Conservation (phyloP, 768 basidiomycete genomes). For the Suillus occidentalis region DNA sequence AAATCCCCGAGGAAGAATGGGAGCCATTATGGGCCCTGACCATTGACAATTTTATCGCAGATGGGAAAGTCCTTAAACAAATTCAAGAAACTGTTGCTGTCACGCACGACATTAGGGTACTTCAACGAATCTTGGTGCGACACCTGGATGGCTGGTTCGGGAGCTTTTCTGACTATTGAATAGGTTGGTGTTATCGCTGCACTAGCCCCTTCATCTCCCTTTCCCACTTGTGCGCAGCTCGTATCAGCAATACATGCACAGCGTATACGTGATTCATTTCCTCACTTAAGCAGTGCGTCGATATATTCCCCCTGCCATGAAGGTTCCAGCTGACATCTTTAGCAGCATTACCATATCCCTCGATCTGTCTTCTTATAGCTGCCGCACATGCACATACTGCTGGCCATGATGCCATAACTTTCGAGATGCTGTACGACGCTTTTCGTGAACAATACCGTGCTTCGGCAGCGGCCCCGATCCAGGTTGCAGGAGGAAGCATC, state of each 20-base stretch:
- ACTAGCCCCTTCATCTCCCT: constrained; percentile 53
- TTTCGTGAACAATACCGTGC: constrained; percentile 76
- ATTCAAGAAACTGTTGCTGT: constrained; percentile 63
- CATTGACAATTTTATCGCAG: constrained; percentile 57
- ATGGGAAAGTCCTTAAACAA: constrained; percentile 42
- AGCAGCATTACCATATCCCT: constrained; percentile 74
- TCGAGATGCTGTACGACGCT: constrained; percentile 84
- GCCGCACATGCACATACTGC: constrained; percentile 71
- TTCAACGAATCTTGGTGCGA: constrained; percentile 63
- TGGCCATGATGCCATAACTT: constrained; percentile 81
- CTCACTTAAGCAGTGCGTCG: constrained; percentile 53
- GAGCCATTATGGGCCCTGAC: constrained; percentile 51
- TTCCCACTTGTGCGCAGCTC: constrained; percentile 49
- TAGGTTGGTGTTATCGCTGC: constrained; percentile 47
- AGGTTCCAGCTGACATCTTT: not conserved
- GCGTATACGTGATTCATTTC: constrained; percentile 53
- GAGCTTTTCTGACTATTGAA: constrained; percentile 11
- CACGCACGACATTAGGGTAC: constrained; percentile 56
- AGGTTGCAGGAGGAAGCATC: constrained; percentile 70
- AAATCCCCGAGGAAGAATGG: constrained; percentile 54
- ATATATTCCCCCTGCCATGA: not conserved
- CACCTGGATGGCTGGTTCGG: not conserved
- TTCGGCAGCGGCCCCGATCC: constrained; percentile 72
- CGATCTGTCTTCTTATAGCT: constrained; percentile 83
- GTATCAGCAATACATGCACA: constrained; percentile 47